Base-by-base conservation (phyloP, 306 rosid genomes). In the Citrullus amarus region DNA sequence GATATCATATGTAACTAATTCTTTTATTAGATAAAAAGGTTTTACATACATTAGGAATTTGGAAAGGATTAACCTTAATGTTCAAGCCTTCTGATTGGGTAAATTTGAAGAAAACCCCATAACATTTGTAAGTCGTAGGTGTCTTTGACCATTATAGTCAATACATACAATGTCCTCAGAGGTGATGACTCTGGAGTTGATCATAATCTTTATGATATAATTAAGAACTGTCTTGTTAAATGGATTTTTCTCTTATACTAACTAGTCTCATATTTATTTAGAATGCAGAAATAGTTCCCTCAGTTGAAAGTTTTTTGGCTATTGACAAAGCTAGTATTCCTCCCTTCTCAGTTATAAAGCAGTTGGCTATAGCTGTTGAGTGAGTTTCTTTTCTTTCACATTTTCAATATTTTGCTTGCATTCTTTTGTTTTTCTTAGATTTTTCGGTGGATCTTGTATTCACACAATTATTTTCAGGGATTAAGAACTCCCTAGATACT, bases 351-450 rank as follows among this genome's bases (percentile, higher is more conserved):
- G 97, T 87, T 70, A 71, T 96, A 66, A 92, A 88, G 86, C 99
- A 96, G 82, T 75, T 96, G 93, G 96, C 97, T 80, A 55, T 80
- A 60, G 98, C 96, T 83, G 84, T 91, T 62, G 96, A 96, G 99
- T 96, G 88, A 91, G 99, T 89, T 82, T 63, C 76, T 57, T 61
- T 69, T 79, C 59, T 54, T 67, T 55, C 75, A 79, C 12, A 25
- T 48, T 82, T 36, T 68, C 80, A 56, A 67, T 51, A 13, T 81
- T 81, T 79, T 72, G 14, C 80, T 43, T 73, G 25, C 46, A 36
- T 38, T 80, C 75, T 57, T 71, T 77, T 41, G 15, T 77, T 80
- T 79, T 76, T 75, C 78, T 77, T 32, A 67, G 16, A 16, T 61
- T 79, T 51, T 75, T 74, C 62, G 76, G 72, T 72, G 73, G 78